Base-by-base conservation (phyloP, 1,139 yeast genomes). In the Candida gigantensis region DNA sequence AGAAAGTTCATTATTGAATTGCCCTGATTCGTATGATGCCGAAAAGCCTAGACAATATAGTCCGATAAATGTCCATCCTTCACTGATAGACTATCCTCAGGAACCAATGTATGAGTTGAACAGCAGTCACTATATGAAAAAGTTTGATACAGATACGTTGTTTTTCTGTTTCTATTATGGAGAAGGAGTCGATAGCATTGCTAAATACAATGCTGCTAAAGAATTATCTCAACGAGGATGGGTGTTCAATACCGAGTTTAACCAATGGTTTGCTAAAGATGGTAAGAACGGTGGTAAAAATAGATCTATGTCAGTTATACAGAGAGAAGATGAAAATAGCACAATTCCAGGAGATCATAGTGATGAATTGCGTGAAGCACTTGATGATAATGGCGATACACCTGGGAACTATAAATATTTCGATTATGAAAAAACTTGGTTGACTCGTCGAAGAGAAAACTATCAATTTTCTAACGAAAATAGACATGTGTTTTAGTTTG, bases 1-100 rank as follows among this genome's bases (percentile, higher is more conserved):
- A 47, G 95, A 89, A 57, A 74, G 76, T 3, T 89, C 97, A 2
- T 72, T 87, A 44, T 68, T 87, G 50, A 84, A 86, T 53, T 88
- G 97, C 58, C 98, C 99, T 0, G 97, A 92, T 60, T 87, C 97
- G 1, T 75, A 81, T 44, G 94, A 90, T 57, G 84, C 96, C 2
- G 97, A 92, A 52, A 80, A 78, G 47, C 97, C 97, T 19, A 74
- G 82, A 45, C 79, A 78, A 45, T 90, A 90, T 58, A 78, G 74
- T 44, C 95, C 96, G n/a, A 63, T 66, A 15, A 79, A 81, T 47
- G 95, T 95, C 34, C 95, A 85, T 55, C 96, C 97, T 11, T 87
- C 96, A 4, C 87, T 94, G 32, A 77, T 87, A 15, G 88, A 84
- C 60, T 92, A 89, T 62, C 98, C 99, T 3, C 92, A 83, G 55